Conservation (phyloP, 306 rosid genomes). For the Fragaria nilgerrensis region DNA sequence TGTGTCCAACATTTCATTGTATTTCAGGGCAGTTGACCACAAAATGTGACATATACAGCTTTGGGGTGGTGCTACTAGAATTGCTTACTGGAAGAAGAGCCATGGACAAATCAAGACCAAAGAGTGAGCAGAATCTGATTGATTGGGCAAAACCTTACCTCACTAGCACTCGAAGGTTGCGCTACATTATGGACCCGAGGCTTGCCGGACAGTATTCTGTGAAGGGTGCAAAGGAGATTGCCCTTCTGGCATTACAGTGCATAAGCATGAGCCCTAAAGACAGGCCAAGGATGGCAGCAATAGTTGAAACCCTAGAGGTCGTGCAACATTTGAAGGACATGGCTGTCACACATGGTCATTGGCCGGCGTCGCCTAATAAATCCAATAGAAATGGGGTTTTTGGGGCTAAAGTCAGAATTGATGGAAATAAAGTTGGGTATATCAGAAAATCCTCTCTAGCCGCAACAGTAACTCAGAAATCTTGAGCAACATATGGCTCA, state of each 20-base stretch:
- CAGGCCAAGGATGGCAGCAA: constrained; percentile 73
- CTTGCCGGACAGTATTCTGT: constrained; percentile 86
- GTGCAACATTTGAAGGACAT: constrained; percentile 76
- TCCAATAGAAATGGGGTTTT: constrained; percentile 51
- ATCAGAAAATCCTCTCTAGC: constrained; percentile 41
- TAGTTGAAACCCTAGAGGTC: constrained; percentile 74
- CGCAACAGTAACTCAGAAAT: constrained; percentile 2
- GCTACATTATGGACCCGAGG: constrained; percentile 74
- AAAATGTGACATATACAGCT: constrained; percentile 83
- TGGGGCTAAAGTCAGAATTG: constrained; percentile 43
- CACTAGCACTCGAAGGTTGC: constrained; percentile 52
- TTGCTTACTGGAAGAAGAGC: constrained; percentile 84
- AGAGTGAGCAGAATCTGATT: constrained; percentile 75
- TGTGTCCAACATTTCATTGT: not conserved
- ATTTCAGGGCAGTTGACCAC: constrained; percentile 83
- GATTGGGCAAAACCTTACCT: constrained; percentile 91
- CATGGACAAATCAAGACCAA: constrained; percentile 68
- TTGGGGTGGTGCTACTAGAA: constrained; percentile 86
- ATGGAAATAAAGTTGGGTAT: constrained; percentile 40
- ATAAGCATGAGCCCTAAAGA: constrained; percentile 77
- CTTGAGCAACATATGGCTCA: not conserved
- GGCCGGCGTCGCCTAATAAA: constrained; percentile 61
- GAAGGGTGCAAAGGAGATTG: constrained; percentile 78
- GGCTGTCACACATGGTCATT: constrained; percentile 81
- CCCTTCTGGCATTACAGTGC: constrained; percentile 68